Conservation (phyloP, 75 land plant species). For the Picea glauca region DNA sequence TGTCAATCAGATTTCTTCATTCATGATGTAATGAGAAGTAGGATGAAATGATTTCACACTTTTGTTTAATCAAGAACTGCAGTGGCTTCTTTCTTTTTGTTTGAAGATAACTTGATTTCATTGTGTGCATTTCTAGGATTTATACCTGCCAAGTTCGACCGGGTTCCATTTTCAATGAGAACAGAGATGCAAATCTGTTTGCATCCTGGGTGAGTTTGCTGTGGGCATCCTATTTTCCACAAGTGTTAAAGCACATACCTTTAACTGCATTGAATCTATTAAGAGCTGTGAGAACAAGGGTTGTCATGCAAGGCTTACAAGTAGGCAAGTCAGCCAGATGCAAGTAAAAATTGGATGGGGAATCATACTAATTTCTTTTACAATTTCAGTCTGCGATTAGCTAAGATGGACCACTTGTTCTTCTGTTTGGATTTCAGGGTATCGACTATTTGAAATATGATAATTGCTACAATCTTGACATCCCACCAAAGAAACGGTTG, state of each 20-base stretch:
- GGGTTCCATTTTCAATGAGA: constrained; percentile 81
- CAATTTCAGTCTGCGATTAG: not conserved
- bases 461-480: constrained; percentile 82
- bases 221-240: not conserved
- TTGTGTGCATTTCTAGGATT: constrained; percentile 18
- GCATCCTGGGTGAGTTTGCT: constrained; percentile 84
- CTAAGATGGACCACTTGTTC: not conserved
- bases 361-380: not conserved
- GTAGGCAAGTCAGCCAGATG: not conserved
- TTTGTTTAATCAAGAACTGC: not conserved
- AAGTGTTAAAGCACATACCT: not conserved
- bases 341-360: not conserved
- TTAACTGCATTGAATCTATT: not conserved
- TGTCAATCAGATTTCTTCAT: not conserved
- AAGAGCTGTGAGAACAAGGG: not conserved
- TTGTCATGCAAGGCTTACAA: not conserved
- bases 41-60: not conserved
- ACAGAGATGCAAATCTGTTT: constrained; percentile 69
- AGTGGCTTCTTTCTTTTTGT: not conserved
- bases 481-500: constrained; percentile 67
- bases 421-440: constrained; percentile 40
- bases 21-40: not conserved
- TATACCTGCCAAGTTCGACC: constrained; percentile 76
- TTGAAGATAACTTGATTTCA: not conserved
- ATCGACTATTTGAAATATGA: constrained; percentile 98